phyloP scores from a whole-genome alignment of 225 moss, liverwort and hornwort species.

The Lunularia cruciata region DNA sequence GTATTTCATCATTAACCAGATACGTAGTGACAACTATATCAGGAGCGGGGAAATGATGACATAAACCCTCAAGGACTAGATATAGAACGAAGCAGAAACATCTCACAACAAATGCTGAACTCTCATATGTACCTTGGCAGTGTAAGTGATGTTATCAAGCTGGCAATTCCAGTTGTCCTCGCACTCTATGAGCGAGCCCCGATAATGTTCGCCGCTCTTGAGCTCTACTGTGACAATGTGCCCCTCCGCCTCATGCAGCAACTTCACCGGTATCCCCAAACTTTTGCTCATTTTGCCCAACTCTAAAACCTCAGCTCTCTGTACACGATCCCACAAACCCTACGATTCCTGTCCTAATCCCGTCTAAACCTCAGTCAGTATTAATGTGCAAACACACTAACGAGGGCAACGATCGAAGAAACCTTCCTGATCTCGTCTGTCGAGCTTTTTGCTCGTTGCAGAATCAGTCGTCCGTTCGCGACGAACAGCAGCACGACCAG shows the following conservation, averaged over 20 bases:
- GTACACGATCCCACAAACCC: too few relatives aligned
- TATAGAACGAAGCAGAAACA: too few relatives aligned
- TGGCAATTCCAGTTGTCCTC: slow-evolving; percentile 90
- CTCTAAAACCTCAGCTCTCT: not conserved
- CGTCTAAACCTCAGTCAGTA: not conserved
- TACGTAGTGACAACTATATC: too few relatives aligned
- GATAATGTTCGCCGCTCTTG: slow-evolving; percentile 67
- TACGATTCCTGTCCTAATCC: too few relatives aligned
- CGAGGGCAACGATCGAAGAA: not conserved
- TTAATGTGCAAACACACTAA: not conserved
- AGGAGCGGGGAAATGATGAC: too few relatives aligned
- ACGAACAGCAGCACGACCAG: not conserved
- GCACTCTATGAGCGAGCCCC: slow-evolving; percentile 69
- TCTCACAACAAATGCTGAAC: too few relatives aligned
- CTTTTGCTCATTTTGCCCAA: slow-evolving; percentile 55
- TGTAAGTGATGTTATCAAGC: slow-evolving; percentile 61
- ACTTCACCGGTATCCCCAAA: slow-evolving; percentile 67
- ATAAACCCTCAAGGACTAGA: too few relatives aligned
- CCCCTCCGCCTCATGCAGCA: slow-evolving; percentile 89
- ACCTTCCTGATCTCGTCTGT: not conserved
- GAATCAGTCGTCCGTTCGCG: not conserved
- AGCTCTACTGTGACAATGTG: slow-evolving; percentile 67
- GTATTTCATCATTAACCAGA: too few relatives aligned
- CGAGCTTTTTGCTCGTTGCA: not conserved
- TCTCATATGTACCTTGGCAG: slow-evolving; percentile 32